Evolutionary conservation across 148 eudicot species (phyloP), one percentile per base, ranked within the genome.

Genomic region (Arctostaphylos glauca): DNA sequence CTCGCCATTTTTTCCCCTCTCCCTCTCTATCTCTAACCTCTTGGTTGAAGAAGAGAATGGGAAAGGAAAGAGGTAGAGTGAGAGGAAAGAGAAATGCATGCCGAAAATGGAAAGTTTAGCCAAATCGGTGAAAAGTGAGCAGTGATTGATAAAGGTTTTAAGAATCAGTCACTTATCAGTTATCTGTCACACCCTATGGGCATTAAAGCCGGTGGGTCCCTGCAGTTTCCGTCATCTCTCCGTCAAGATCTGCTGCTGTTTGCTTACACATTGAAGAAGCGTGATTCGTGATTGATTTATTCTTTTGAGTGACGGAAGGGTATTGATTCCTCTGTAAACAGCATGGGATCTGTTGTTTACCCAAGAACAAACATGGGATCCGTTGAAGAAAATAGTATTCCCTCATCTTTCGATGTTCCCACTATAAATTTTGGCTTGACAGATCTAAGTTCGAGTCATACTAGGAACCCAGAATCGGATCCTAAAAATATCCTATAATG

Each of bases 1-100:
- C 97, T 89, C 67, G 98, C 94, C 98, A 93, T 95, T 73, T 77
- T 52, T 43, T 70, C 16, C 46, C 74, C 46, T 50, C n/a, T 55
- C 67, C 74, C 79, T 71, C 62, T 77, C 6, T 5, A 52, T 14
- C 25, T 21, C 38, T 12, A 9, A 13, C 13, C 43, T 23, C 59
- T 48, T 73, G 19, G 23, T 38, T 62, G 44, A 76, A 71, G 44
- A 23, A 19, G 41, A 49, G 21, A 5, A 76, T 46, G 9, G 78
- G 48, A 43, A 60, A 25, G 18, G 41, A 64, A 68, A 23, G 70
- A 13, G 13, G 15, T 10, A 9, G 19, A 78, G 80, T 5, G 38
- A 44, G 50, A 10, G 13, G 21, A 47, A 49, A 23, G 54, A 62
- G 44, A 18, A 54, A 21, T 41, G 41, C 19, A 50, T 73, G 2